Conservation (phyloP, 2,329 filamentous ascomycete species). For the Chalaropsis thielavioides region DNA sequence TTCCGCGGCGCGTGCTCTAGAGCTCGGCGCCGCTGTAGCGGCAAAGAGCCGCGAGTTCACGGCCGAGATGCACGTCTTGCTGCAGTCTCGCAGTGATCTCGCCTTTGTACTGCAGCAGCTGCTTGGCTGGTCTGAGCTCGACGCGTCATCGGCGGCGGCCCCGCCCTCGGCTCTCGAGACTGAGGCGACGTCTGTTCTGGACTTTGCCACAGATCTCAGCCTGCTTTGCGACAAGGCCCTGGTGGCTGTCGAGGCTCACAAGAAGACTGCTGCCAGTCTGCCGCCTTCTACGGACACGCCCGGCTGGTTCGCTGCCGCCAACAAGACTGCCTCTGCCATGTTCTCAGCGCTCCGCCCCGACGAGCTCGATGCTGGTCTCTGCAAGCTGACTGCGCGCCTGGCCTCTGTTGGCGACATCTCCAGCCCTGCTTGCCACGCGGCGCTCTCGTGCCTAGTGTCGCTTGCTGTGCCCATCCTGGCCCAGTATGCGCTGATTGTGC, state of each 20-base stretch:
- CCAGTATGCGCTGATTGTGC: conserved; percentile 53
- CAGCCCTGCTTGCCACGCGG: neutral
- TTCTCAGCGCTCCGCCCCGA: conserved; percentile 14
- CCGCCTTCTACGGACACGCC: conserved; percentile 46
- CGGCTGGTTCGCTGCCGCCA: conserved; percentile 34
- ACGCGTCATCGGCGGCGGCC: conserved; percentile 22
- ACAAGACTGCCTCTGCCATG: conserved; percentile 11
- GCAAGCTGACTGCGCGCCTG: conserved; percentile 26
- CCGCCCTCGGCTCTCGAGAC: neutral
- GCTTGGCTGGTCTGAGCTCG: conserved; percentile 43
- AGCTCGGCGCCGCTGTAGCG: conserved; percentile 26
- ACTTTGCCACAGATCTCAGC: conserved; percentile 45
- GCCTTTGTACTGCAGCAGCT: conserved; percentile 53
- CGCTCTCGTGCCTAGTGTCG: conserved; percentile 32
- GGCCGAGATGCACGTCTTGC: conserved; percentile 29
- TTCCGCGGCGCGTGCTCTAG: conserved; percentile 26
- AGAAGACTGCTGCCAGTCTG: conserved; percentile 38
- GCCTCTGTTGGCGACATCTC: neutral
- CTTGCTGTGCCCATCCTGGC: conserved; percentile 55
- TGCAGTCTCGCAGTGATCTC: conserved; percentile 37
- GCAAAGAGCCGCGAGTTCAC: conserved; percentile 28
- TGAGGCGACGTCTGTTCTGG: conserved; percentile 20
- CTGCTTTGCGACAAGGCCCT: conserved; percentile 60
- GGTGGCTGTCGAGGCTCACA: conserved; percentile 61
- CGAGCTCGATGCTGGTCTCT: conserved; percentile 25